Base-by-base conservation (phyloP, 2,329 filamentous ascomycete species). In the Fusarium tuaranense region DNA sequence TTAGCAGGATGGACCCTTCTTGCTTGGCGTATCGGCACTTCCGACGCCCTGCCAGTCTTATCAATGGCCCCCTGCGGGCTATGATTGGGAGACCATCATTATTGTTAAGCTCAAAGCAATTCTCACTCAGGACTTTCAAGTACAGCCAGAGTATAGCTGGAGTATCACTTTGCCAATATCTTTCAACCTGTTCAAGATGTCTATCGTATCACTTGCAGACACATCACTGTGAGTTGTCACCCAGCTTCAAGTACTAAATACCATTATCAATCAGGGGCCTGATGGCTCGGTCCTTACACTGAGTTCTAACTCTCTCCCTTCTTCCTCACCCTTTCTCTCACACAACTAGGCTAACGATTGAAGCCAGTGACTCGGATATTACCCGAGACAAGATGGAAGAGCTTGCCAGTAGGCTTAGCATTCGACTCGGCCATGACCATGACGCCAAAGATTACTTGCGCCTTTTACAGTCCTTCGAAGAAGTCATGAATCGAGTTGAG, bases 381-480 rank as follows among this genome's bases (percentile, higher is more conserved):
- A 39, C 44, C 58, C 41, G 65, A 8, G 69, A 72, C 13, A 67
- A 76, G 18, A 30, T 80, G 12, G 68, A 66, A 7, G 48, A 70
- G 36, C 66, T 81, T 5, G 76, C 76, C 6, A 64, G 64, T 6
- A 25, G 75, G 12, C 66, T 77, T 16, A 66, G 71, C 8, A 48
- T 76, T 38, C 25, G 73, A 12, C 70, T 75, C 6, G n/a, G 67
- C 0, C 46, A 78, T 5, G 27, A 32, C 4, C 34, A 77, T 32
- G 80, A 82, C 65, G 78, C 77, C 2, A 67, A 73, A 2, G 80
- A 79, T 63, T 83, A 82, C 65, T 77, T 77, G 2, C 18, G 57
- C 4, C 70, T 82, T 1, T 59, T 82, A n/a, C 63, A 71, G 58
- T 78, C 73, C 4, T 71, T 80, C 38, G 80, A 83, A 64, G 69